Evolutionary conservation across 2,329 filamentous ascomycete species (phyloP).

Genomic region (Dactylellina sp.): DNA sequence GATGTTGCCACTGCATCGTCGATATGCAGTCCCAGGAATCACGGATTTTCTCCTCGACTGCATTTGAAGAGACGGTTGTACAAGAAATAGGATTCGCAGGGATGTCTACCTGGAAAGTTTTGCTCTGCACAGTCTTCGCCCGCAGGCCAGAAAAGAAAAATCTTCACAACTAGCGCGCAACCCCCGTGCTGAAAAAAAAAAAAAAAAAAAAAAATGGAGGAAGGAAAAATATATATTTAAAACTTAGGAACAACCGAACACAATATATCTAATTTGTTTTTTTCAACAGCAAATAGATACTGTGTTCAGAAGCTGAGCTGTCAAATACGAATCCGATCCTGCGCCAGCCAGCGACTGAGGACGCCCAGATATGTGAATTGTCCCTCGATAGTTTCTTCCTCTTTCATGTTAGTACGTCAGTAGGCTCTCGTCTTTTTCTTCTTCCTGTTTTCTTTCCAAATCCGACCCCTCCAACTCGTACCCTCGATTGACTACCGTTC

Average conservation of each 20-base stretch:
- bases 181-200: constrained; percentile 11
- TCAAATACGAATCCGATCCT: too few species aligned
- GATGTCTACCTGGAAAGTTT: constrained; percentile 4
- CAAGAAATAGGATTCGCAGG: constrained; percentile 22
- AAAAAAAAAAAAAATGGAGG: too few species aligned
- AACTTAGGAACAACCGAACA: too few species aligned
- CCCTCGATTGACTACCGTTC: background rate
- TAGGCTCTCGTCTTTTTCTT: background rate
- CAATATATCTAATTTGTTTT: too few species aligned
- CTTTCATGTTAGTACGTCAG: constrained; percentile 32
- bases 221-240: too few species aligned
- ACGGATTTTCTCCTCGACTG: background rate
- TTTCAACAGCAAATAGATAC: too few species aligned
- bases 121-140: constrained; percentile 29
- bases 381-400: constrained; percentile 24
- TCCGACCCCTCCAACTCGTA: constrained; percentile 21
- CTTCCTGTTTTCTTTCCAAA: constrained; percentile 8
- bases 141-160: constrained; percentile 23
- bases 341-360: background rate
- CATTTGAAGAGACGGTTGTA: constrained; percentile 3
- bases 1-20: too few species aligned
- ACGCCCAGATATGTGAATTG: constrained; percentile 27
- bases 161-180: constrained; percentile 43
- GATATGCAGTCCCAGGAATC: too few species aligned
- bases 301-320: too few species aligned